These are phyloP conservation scores for Barnettozyma pratensis DNA, from an alignment of 805 yeast genomes.

Conservation along the genomic window DNA sequence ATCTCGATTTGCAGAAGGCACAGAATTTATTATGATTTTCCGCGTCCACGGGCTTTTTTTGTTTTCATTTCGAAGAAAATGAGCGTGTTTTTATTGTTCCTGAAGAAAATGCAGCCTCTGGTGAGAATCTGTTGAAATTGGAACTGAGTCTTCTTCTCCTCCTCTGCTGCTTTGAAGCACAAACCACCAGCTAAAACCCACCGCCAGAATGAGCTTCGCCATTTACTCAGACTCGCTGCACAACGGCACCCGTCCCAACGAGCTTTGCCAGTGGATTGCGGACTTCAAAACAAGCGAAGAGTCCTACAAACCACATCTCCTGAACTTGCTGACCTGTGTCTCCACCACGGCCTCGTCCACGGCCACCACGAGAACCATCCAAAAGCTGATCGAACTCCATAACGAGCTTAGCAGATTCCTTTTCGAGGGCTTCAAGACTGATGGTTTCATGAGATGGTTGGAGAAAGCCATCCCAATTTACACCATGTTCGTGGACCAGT, in stretches of 20 bases:
- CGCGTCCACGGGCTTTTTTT: no score
- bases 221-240: background rate
- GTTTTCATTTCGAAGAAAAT: no score
- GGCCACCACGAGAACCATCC: background rate
- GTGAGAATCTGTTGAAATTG: no score
- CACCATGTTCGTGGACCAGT: constrained; percentile 6
- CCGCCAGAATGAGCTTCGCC: constrained; percentile 1
- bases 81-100: no score
- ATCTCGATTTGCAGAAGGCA: no score
- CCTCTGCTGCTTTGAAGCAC: no score
- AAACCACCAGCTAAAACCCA: no score
- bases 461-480: constrained; percentile 2
- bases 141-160: no score
- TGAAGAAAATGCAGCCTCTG: no score
- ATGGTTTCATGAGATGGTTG: constrained; percentile 7
- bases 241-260: background rate
- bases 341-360: background rate
- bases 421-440: background rate
- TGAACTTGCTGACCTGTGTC: constrained; percentile 2
- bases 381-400: constrained; percentile 4
- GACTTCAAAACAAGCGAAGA: constrained; percentile 2
- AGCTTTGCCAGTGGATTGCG: background rate
- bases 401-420: constrained; percentile 4
- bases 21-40: no score
- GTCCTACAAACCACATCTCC: constrained; percentile 1